Evolutionary conservation across 768 basidiomycete species (phyloP), one percentile per base, ranked within the genome.

Genomic region (Thelephora ganbajun): DNA sequence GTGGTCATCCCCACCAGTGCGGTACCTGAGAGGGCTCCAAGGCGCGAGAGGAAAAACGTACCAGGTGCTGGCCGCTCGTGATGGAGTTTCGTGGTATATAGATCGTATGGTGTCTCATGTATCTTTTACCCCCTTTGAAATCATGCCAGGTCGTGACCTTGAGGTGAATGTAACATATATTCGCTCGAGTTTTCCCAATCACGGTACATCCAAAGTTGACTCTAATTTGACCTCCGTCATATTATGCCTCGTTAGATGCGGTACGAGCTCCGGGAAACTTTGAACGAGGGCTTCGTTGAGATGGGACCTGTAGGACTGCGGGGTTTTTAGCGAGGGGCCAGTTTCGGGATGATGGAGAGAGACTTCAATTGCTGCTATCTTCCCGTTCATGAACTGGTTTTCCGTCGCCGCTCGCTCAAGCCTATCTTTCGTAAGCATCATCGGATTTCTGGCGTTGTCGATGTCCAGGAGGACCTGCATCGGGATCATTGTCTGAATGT

Each of bases 321-420:
- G n/a, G 35, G 18, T 14, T 36, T 3, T 12, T 23, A 22, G 39
- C n/a, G 22, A 30, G 42, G 47, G 14, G 30, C 37, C 26, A 14
- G n/a, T 30, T 50, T 20, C 41, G 39, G 37, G 33, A 50, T 20
- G n/a, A 37, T 33, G 26, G 12, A 23, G n/a, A 55, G 75, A 55
- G 52, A 86, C 85, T 47, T 78, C 73, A 22, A 91, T 73, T 1
- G 86, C 88, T 41, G 73, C 71, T 35, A 91, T 84, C 59, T 90
- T 89, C 23, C 84, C 87, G 57, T 90, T 87, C 82, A 88, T 86
- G 53, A 88, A 90, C 57, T 89, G 88, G 58, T 91, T 91, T 65
- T 91, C 89, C 2, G 84, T 83, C 26, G 88, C 85, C 0, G 85
- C 77, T 46, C 86, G 72, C 64, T 91, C 88, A 12, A 91, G 62